These are phyloP conservation scores for Sporormia fimetaria DNA, from an alignment of 495 filamentous ascomycete species.

Conservation along the genomic window DNA sequence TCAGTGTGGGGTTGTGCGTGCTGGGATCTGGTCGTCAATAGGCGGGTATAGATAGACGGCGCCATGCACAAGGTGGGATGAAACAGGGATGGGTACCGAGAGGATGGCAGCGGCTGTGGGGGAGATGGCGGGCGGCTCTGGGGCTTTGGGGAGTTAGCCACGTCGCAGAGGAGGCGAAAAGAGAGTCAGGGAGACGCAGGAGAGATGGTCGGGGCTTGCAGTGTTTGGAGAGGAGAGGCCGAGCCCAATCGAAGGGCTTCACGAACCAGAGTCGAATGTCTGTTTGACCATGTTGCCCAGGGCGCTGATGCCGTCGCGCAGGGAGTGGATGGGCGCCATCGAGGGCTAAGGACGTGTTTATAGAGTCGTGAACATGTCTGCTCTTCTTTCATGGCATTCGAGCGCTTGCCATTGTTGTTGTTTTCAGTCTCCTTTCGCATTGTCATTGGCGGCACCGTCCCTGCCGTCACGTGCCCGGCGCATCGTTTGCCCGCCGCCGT, in stretches of 20 bases:
- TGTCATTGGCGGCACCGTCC: not conserved
- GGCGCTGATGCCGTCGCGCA: too few species aligned
- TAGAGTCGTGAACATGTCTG: too few species aligned
- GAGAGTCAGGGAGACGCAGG: too few species aligned
- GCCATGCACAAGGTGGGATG: constrained; percentile 12
- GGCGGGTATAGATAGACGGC: constrained; percentile 13
- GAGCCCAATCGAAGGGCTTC: too few species aligned
- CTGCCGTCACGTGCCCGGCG: constrained; percentile 10
- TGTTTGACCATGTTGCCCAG: too few species aligned
- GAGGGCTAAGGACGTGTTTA: too few species aligned
- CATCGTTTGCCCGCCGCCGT: constrained; percentile 11
- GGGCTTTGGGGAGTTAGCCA: constrained; percentile 22
- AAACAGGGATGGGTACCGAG: constrained; percentile 35
- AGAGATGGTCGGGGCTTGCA: too few species aligned
- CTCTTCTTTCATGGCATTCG: too few species aligned
- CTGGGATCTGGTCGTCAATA: constrained; percentile 8
- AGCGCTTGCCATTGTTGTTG: not conserved
- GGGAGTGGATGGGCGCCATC: too few species aligned
- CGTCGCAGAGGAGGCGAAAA: too few species aligned
- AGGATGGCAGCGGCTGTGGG: constrained; percentile 38
- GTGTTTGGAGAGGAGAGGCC: too few species aligned
- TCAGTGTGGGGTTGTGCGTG: constrained; percentile 6
- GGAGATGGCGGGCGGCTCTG: constrained; percentile 39
- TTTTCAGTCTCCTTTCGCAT: constrained; percentile 1
- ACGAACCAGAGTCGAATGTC: too few species aligned